A percentile compares a stretch with the other conserved stretches of the same genome.
Evolutionary conservation across 306 rosid genomes (phyloP).

Genomic region (Boehmeria nivea): DNA sequence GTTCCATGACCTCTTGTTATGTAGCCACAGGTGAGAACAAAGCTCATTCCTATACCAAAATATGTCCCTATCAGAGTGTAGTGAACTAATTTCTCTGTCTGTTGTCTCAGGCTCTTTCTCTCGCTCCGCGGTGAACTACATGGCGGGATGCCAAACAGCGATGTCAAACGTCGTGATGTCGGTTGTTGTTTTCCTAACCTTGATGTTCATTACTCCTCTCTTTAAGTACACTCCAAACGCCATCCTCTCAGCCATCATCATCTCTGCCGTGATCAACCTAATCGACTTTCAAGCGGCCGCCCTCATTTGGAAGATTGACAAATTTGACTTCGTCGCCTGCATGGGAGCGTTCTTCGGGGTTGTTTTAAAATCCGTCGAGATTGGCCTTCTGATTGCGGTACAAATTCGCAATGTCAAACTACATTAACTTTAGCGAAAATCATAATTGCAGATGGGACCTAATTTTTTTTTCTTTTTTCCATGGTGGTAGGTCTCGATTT

Average conservation of each 20-base stretch:
- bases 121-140: constrained; percentile 87
- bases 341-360: constrained; percentile 98
- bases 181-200: constrained; percentile 64
- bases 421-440: too few species aligned
- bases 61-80: not conserved
- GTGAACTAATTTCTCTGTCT: not conserved
- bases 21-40: constrained; percentile 87
- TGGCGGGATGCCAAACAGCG: constrained; percentile 92
- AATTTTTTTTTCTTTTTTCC: constrained; percentile 5
- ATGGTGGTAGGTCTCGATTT: constrained; percentile 63
- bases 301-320: constrained; percentile 87
- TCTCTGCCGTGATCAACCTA: constrained; percentile 80
- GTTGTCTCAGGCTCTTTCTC: constrained; percentile 77
- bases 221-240: constrained; percentile 95
- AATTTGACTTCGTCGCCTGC: constrained; percentile 86
- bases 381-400: constrained; percentile 89
- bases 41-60: not conserved
- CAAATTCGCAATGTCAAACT: constrained; percentile 18
- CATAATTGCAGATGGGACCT: not conserved
- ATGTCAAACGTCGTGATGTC: constrained; percentile 92
- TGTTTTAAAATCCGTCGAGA: constrained; percentile 67
- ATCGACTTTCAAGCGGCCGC: constrained; percentile 78
- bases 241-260: constrained; percentile 82
- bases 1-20: constrained; percentile 95
- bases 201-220: constrained; percentile 79